These are phyloP conservation scores for Lentinus tigrinus DNA, from an alignment of 768 basidiomycete genomes.

Conservation along the genomic window DNA sequence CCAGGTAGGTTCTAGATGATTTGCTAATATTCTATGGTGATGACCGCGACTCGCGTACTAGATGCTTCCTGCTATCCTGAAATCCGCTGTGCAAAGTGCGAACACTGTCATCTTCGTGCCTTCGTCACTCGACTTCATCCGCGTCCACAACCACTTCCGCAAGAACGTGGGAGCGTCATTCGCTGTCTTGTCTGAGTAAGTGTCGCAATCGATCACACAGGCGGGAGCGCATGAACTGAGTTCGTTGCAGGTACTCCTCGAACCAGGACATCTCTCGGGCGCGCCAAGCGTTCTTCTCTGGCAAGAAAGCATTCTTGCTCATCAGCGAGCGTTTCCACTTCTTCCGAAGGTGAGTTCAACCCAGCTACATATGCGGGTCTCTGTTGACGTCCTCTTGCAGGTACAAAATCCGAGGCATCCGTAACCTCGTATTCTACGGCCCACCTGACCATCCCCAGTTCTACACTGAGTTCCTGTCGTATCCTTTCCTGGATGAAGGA, in stretches of 20 bases:
- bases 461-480: conserved; percentile 86
- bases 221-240: not conserved
- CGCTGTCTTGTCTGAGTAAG: conserved; percentile 87
- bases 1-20: conserved; percentile 58
- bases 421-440: conserved; percentile 91
- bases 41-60: conserved; percentile 31
- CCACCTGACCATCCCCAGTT: conserved; percentile 90
- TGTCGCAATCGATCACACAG: not conserved
- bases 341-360: conserved; percentile 68
- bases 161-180: conserved; percentile 71
- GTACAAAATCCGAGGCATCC: conserved; percentile 90
- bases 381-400: conserved; percentile 35
- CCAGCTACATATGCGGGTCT: not conserved
- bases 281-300: conserved; percentile 87
- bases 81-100: conserved; percentile 90
- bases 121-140: conserved; percentile 95
- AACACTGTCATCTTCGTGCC: conserved; percentile 90
- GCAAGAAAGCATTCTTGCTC: conserved; percentile 82
- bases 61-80: conserved; percentile 79
- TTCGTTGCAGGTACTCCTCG: conserved; percentile 70
- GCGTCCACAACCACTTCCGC: conserved; percentile 83
- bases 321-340: conserved; percentile 99
- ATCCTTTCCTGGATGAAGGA: conserved; percentile 86
- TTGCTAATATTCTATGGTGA: too few species aligned
- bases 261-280: conserved; percentile 95